Base-by-base conservation (phyloP, 805 yeast species). In the Cyberlindnera meyerae region DNA sequence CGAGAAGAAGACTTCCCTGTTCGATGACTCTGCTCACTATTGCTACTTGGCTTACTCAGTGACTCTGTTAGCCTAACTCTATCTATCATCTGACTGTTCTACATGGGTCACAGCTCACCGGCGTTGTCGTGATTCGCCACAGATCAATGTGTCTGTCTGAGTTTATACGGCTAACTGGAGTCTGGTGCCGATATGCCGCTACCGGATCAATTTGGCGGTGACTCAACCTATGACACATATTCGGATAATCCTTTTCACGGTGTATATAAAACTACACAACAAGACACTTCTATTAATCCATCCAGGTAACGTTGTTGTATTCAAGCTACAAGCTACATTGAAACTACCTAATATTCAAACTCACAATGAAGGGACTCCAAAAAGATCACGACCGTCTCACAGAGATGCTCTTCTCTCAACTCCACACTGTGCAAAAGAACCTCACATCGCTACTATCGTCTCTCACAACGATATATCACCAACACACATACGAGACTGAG, bases 351-450 rank as follows among this genome's bases (percentile, higher is more conserved):
- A 21, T 8, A 21, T 8, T 21, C 24, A n/a, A n/a, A n/a, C 6
- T 15, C 3, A 27, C 34, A 13, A 34, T 43, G 40, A 36, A 37
- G 24, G 47, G 47, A 31, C 37, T 40, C 25, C 34, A 39, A 36
- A 44, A 37, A 27, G 44, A 44, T 22, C 47, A 44, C 32, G 31
- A 35, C 13, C 43, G 34, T 11, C 39, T 44, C 14, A 30, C 44
- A 7, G 44, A 44, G n/a, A 27, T 44, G 15, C 25, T 40, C 14
- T 40, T 44, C 24, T 25, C 36, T 4, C 33, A 37, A 24, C 17
- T 44, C 11, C 37, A 36, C 34, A 31, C 41, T 5, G n/a, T 44
- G 7, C 44, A 44, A 18, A 20, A 32, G 25, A 35, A 22, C 33
- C 16, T 30, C 8, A 5, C 30, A 8, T 14, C 37, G 8, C 34